Conservation (phyloP, 495 filamentous ascomycete genomes). For the Penicillium diatomitis region DNA sequence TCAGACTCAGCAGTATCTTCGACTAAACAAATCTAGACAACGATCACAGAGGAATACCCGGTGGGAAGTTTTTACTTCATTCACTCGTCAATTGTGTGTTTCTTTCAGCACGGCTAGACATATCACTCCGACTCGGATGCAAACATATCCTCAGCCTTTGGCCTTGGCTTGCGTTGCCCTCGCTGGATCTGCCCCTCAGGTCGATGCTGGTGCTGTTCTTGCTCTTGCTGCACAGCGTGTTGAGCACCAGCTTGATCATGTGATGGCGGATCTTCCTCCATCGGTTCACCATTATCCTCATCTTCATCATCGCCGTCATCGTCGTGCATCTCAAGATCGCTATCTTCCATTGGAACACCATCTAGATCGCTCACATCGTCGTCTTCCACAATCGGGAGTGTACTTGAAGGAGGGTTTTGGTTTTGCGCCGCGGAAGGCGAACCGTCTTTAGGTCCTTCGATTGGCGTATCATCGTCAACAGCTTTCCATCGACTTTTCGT, state of each 20-base stretch:
- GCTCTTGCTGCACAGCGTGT: conserved; percentile 12
- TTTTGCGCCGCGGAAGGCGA: conserved; percentile 15
- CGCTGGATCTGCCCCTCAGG: conserved; percentile 12
- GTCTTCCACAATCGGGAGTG: conserved; percentile 21
- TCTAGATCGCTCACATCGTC: conserved; percentile 35
- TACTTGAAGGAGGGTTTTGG: conserved; percentile 8
- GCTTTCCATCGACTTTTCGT: conserved; percentile 63
- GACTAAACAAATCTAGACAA: no score
- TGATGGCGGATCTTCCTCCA: conserved; percentile 19
- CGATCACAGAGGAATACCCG: no score
- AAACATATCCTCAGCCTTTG: conserved; percentile 93
- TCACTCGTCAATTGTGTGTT: background rate
- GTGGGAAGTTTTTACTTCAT: no score
- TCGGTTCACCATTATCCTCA: conserved; percentile 24
- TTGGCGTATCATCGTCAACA: conserved; percentile 47
- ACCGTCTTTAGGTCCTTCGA: conserved; percentile 27
- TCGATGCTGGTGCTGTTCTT: conserved; percentile 10
- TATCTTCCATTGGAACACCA: conserved; percentile 46
- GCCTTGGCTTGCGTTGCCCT: conserved; percentile 46
- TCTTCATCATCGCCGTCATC: background rate
- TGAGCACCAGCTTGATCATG: background rate
- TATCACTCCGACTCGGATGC: conserved; percentile 48
- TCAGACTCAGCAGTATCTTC: no score
- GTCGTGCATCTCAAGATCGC: conserved; percentile 4
- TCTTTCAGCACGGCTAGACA: background rate